Evolutionary conservation across 345 rosid species (phyloP).

Genomic region (Hypericum androsaemum): DNA sequence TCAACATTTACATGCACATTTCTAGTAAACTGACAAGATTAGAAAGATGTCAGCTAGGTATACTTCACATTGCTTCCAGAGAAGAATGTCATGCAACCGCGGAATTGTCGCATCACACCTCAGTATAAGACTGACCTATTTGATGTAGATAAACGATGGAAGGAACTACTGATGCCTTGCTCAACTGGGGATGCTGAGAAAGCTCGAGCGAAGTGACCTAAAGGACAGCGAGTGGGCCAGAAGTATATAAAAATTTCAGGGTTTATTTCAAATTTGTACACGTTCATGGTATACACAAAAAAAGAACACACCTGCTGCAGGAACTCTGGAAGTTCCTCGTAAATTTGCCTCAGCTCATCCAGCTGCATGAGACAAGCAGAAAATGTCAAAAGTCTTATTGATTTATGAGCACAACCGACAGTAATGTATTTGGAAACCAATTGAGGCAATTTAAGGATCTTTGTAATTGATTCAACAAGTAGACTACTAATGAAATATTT

Average conservation of each 20-base stretch:
- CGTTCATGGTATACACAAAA: conserved; percentile 11
- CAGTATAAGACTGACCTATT: conserved; percentile 49
- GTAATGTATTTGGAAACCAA: conserved; percentile 1
- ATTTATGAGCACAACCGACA: background rate
- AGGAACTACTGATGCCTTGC: conserved; percentile 44
- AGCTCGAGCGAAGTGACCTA: conserved; percentile 74
- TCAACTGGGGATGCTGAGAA: conserved; percentile 50
- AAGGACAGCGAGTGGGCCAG: conserved; percentile 9
- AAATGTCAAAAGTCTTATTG: background rate
- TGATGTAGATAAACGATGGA: conserved; percentile 71
- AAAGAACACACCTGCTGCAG: conserved; percentile 78
- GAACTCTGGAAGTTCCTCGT: conserved; percentile 85
- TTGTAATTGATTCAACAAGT: background rate
- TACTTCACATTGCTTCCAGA: no score
- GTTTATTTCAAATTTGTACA: conserved; percentile 3
- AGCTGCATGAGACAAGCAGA: conserved; percentile 31
- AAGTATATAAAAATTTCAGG: conserved; percentile 11
- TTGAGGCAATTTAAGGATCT: background rate
- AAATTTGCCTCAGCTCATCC: conserved; percentile 91
- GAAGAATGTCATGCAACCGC: no score
- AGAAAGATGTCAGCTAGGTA: no score
- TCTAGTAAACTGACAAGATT: no score
- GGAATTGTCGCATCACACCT: no score
- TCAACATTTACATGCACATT: no score
- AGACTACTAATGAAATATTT: background rate